A percentile compares a stretch with the other conserved stretches of the same genome.
Evolutionary conservation across 179 eudicot genomes (phyloP).

Genomic region (Spinacia oleracea): DNA sequence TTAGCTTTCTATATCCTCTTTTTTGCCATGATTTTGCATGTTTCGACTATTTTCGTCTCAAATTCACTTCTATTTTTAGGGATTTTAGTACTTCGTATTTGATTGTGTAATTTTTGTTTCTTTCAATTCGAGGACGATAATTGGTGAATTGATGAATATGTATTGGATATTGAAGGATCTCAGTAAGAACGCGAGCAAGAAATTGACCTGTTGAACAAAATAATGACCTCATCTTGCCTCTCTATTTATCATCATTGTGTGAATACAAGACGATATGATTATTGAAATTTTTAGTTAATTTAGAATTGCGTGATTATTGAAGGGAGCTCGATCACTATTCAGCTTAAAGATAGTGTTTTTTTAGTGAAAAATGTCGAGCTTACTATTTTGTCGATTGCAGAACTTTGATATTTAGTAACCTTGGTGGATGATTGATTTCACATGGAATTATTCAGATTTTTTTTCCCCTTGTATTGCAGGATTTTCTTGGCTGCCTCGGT

Average conservation of each 20-base stretch:
- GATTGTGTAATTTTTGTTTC: not conserved
- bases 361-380: no score
- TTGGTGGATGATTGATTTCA: not conserved
- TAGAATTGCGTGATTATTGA: not conserved
- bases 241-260: no score
- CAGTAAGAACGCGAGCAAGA: no score
- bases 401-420: no score
- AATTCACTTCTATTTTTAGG: not conserved
- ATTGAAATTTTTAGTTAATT: not conserved
- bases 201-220: no score
- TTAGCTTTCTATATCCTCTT: not conserved
- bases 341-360: not conserved
- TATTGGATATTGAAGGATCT: no score
- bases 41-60: not conserved
- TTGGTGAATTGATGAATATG: no score
- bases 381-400: no score
- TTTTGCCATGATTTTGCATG: not conserved
- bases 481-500: not conserved
- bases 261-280: no score
- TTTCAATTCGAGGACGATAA: no score
- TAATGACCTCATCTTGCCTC: no score
- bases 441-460: not conserved
- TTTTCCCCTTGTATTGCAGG: constrained; percentile 11
- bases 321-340: not conserved
- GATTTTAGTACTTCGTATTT: no score